Base-by-base conservation (phyloP, 2,329 filamentous ascomycete genomes). In the Cladosporium phlei region DNA sequence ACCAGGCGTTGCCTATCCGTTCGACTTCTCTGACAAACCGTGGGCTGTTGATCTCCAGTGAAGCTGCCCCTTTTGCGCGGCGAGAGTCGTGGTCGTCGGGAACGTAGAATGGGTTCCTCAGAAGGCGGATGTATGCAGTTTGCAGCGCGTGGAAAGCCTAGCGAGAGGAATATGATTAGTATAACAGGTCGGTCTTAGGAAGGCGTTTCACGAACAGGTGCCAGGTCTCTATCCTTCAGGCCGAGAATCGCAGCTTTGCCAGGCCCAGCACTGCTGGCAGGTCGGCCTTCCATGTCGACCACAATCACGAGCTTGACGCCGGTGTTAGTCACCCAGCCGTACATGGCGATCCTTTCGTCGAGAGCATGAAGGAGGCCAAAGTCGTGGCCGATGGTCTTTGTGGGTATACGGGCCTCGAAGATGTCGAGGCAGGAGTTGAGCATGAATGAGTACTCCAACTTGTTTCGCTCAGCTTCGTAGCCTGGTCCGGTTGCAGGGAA, bases 241-340 rank as follows among this genome's bases (percentile, higher is more conserved):
- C 87, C 88, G 14, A 86, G 70, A 11, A 79, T 78, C 14, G 72
- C 66, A 11, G 53, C 55, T 39, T 56, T 59, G 4, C 53, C 59
- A 9, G 55, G 55, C 21, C 59, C 57, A 17, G 57, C 66, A 32
- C 59, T 60, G 21, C 58, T 50, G 6, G 74, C 68, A 39, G 77
- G 70, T 17, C 85, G 74, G 1, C 89, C 90, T 56, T 89, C 82
- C 79, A 95, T 88, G 69, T 98, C 91, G 22, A 97, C 85, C 3
- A 96, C 80, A 52, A 89, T 84, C 25, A 97, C 82, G 61, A 98
- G 83, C 64, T 91, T 90, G 53, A 95, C 82, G 30, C 89, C 89
- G 20, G 93, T 97, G 68, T 95, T 97, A 47, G 93, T 96, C 68
- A 97, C 80, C 81, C 88, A 96, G 59, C 93, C 93, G 71, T 97